These are phyloP conservation scores for Enterospora canceri DNA, from an alignment of 371 early-diverging fungal genomes.

Conservation along the genomic window DNA sequence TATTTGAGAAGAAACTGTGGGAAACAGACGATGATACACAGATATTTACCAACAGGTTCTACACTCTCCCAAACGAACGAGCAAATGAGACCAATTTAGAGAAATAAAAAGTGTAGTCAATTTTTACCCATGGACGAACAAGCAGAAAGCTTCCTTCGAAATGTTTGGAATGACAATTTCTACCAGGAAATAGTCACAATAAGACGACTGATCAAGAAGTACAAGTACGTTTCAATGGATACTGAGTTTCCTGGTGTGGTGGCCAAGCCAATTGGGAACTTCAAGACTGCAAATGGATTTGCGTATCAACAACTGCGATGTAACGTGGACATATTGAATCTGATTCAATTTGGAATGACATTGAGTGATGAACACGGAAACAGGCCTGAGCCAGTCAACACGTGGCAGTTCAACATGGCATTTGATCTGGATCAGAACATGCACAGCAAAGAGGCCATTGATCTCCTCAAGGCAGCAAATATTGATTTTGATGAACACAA, in stretches of 20 bases:
- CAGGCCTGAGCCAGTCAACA: conserved; percentile 68
- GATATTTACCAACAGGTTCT: too few species aligned
- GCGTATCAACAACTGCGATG: conserved; percentile 84
- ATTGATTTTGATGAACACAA: conserved; percentile 92
- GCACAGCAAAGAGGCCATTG: conserved; percentile 96
- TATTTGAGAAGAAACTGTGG: too few species aligned
- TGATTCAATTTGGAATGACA: conserved; percentile 94
- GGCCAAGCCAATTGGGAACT: conserved; percentile 87
- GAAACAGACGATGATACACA: too few species aligned
- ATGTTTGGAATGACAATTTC: conserved; percentile 90
- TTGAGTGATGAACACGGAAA: conserved; percentile 81
- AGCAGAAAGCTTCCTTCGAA: conserved; percentile 37
- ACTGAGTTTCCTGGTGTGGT: conserved; percentile 99
- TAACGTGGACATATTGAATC: conserved; percentile 89
- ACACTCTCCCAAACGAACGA: too few species aligned
- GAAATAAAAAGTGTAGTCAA: neutral
- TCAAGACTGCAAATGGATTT: conserved; percentile 56
- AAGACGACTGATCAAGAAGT: conserved; percentile 73
- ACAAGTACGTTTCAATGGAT: conserved; percentile 92
- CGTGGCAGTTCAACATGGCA: conserved; percentile 99
- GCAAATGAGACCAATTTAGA: neutral
- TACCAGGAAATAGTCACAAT: conserved; percentile 79
- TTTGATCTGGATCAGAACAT: conserved; percentile 83
- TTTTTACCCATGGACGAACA: neutral
- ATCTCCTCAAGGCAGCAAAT: conserved; percentile 79